Conservation (phyloP, 352 stramenopile species). For the Globisporangium rhizosaccharum region DNA sequence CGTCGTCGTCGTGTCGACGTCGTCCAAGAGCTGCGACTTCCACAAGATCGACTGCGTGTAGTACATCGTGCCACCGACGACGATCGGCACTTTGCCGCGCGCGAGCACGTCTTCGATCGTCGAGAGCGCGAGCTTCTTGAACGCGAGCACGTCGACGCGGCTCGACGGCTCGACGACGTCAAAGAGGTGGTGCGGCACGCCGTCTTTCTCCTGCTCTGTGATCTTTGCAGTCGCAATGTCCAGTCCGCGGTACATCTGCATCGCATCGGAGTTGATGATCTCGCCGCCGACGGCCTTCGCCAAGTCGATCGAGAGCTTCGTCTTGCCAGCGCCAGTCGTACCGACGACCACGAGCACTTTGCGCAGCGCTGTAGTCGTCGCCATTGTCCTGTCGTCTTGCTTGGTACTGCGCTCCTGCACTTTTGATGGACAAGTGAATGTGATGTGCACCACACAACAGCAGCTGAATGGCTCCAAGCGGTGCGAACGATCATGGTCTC, state of each 20-base stretch:
- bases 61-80: slow-evolving; percentile 92
- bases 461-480: slow-evolving; percentile 9
- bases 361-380: slow-evolving; percentile 32
- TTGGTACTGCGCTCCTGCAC: not conserved
- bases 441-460: slow-evolving; percentile 24
- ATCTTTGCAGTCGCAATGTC: slow-evolving; percentile 89
- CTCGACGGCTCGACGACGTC: slow-evolving; percentile 76
- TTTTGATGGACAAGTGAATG: slow-evolving; percentile 15
- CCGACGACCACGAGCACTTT: slow-evolving; percentile 88
- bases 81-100: slow-evolving; percentile 85
- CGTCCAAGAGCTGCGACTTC: slow-evolving; percentile 82
- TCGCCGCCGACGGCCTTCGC: slow-evolving; percentile 85
- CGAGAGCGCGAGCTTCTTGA: slow-evolving; percentile 62
- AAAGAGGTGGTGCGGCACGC: slow-evolving; percentile 87
- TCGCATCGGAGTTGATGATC: slow-evolving; percentile 90
- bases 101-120: slow-evolving; percentile 82
- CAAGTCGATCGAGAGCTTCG: slow-evolving; percentile 90
- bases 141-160: slow-evolving; percentile 79
- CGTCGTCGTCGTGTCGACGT: slow-evolving; percentile 14
- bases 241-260: slow-evolving; percentile 90
- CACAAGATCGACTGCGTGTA: slow-evolving; percentile 90
- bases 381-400: not conserved
- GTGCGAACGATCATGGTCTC: not conserved
- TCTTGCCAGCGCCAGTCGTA: slow-evolving; percentile 90
- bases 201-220: slow-evolving; percentile 79